Conservation (phyloP, 1,139 yeast genomes). For the Magnusiomyces tetraspermus region DNA sequence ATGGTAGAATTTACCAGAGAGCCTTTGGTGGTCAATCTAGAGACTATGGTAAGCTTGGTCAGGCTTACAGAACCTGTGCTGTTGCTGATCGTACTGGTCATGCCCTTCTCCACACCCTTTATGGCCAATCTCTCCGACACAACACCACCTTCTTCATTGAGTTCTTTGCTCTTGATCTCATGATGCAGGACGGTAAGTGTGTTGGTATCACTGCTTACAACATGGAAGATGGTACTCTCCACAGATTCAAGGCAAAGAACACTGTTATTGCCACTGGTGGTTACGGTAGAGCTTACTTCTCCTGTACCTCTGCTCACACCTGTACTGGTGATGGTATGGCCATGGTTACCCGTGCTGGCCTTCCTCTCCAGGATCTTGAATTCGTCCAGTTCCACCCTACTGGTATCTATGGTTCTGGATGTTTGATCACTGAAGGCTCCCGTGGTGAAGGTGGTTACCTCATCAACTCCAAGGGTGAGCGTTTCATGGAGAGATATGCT, state of each 20-base stretch:
- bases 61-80: slow-evolving; percentile 98
- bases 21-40: slow-evolving; percentile 98
- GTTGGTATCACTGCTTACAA: slow-evolving; percentile 96
- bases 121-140: slow-evolving; percentile 94
- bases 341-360: slow-evolving; percentile 97
- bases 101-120: slow-evolving; percentile 88
- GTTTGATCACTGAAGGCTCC: slow-evolving; percentile 97
- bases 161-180: slow-evolving; percentile 88
- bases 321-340: slow-evolving; percentile 99
- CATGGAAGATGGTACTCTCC: slow-evolving; percentile 98
- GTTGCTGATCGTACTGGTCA: slow-evolving; percentile 99
- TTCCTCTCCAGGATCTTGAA: slow-evolving; percentile 95
- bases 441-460: slow-evolving; percentile 99
- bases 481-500: slow-evolving; percentile 99
- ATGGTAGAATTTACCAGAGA: slow-evolving; percentile 95
- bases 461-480: slow-evolving; percentile 94
- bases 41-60: slow-evolving; percentile 97
- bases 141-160: slow-evolving; percentile 97
- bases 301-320: slow-evolving; percentile 98
- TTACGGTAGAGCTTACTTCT: slow-evolving; percentile 96
- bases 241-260: slow-evolving; percentile 93
- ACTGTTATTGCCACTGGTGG: slow-evolving; percentile 98
- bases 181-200: slow-evolving; percentile 94
- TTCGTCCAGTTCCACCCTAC: slow-evolving; percentile 99
- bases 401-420: slow-evolving; percentile 98